Conservation (phyloP, 805 yeast genomes). For the Candida montana region DNA sequence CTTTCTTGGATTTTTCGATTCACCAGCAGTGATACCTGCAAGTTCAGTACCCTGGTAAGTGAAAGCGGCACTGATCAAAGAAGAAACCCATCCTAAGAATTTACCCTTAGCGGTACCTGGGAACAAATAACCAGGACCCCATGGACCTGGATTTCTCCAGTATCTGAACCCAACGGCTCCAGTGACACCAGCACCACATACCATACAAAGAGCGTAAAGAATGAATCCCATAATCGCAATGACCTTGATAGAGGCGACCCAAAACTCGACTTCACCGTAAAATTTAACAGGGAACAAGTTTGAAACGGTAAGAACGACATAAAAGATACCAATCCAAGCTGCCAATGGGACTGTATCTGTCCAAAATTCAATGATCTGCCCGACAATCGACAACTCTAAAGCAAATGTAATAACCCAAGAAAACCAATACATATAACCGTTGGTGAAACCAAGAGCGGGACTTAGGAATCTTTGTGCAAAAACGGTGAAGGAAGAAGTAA, state of each 20-base stretch:
- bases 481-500: slow-evolving; percentile 60
- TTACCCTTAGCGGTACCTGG: slow-evolving; percentile 45
- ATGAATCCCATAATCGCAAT: slow-evolving; percentile 68
- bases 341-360: slow-evolving; percentile 63
- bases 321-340: slow-evolving; percentile 68
- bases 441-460: slow-evolving; percentile 69
- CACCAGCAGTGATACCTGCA: slow-evolving; percentile 74
- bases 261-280: slow-evolving; percentile 74
- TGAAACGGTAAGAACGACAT: slow-evolving; percentile 45
- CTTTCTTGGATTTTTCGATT: slow-evolving; percentile 63
- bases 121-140: slow-evolving; percentile 61
- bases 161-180: slow-evolving; percentile 77
- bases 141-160: slow-evolving; percentile 76
- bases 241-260: slow-evolving; percentile 65
- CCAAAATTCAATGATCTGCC: slow-evolving; percentile 63
- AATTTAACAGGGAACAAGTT: slow-evolving; percentile 64
- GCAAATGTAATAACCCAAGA: slow-evolving; percentile 77
- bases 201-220: slow-evolving; percentile 62
- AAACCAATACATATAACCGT: slow-evolving; percentile 72
- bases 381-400: slow-evolving; percentile 65
- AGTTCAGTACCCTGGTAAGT: slow-evolving; percentile 78
- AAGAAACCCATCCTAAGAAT: slow-evolving; percentile 65
- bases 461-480: slow-evolving; percentile 64
- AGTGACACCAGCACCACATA: slow-evolving; percentile 63
- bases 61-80: slow-evolving; percentile 70